phyloP scores from a whole-genome alignment of 495 filamentous ascomycete species.

The Penicillium canariense region DNA sequence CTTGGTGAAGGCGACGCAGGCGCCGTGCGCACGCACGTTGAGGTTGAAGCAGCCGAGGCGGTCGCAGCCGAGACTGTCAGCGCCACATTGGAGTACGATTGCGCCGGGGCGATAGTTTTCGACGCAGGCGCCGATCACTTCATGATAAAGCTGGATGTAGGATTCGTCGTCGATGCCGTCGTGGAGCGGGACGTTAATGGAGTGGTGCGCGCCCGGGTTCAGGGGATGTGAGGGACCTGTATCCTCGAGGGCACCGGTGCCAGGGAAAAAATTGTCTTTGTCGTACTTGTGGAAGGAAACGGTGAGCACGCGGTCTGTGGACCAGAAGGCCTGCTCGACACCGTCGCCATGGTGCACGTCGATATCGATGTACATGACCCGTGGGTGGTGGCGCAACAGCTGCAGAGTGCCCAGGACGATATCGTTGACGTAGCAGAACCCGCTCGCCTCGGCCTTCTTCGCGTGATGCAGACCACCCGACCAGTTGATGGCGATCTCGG shows the following conservation, averaged over 20 bases:
- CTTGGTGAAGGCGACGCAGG: slow-evolving; percentile 86
- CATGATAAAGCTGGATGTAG: slow-evolving; percentile 81
- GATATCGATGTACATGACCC: slow-evolving; percentile 96
- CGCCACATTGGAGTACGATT: slow-evolving; percentile 95
- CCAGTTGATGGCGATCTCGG: slow-evolving; percentile 97
- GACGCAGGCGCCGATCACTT: slow-evolving; percentile 72
- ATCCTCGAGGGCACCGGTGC: slow-evolving; percentile 58
- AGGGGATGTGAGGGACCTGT: slow-evolving; percentile 58
- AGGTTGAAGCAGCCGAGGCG: slow-evolving; percentile 94
- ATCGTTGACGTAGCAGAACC: slow-evolving; percentile 98
- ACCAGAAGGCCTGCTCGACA: slow-evolving; percentile 96
- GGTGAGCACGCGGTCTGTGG: slow-evolving; percentile 92
- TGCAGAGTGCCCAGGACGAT: slow-evolving; percentile 95
- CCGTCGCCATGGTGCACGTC: slow-evolving; percentile 98
- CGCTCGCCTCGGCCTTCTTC: slow-evolving; percentile 88
- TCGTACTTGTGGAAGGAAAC: slow-evolving; percentile 96
- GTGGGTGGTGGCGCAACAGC: slow-evolving; percentile 79
- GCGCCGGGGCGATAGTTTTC: slow-evolving; percentile 75
- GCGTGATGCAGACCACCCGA: slow-evolving; percentile 98
- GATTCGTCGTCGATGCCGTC: slow-evolving; percentile 90
- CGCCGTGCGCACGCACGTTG: slow-evolving; percentile 88
- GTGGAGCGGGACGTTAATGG: slow-evolving; percentile 65
- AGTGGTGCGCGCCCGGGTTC: slow-evolving; percentile 62
- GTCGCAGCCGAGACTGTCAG: slow-evolving; percentile 92
- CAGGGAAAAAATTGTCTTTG: slow-evolving; percentile 74